These are phyloP conservation scores for Spergularia marina DNA, from an alignment of 148 eudicot genomes.

Conservation along the genomic window DNA sequence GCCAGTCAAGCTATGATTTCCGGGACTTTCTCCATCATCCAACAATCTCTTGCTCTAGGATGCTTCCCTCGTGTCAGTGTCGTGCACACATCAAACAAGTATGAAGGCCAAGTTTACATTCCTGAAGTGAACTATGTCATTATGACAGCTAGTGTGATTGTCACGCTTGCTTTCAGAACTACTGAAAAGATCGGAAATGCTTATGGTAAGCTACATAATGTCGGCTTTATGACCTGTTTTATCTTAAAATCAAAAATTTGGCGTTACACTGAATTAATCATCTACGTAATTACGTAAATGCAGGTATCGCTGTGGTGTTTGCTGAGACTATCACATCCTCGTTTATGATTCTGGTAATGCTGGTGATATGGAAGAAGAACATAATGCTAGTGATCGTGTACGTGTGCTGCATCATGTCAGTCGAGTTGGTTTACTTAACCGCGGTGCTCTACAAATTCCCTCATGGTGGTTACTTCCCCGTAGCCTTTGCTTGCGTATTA, in stretches of 20 bases:
- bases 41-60: constrained; percentile 51
- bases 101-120: constrained; percentile 52
- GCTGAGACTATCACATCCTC: constrained; percentile 62
- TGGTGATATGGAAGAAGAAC: constrained; percentile 64
- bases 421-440: constrained; percentile 51
- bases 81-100: constrained; percentile 49
- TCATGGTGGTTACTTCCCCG: constrained; percentile 65
- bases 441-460: constrained; percentile 69
- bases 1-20: constrained; percentile 65
- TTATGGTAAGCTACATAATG: constrained; percentile 26
- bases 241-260: too few species aligned
- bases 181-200: constrained; percentile 51
- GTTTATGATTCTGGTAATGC: constrained; percentile 52
- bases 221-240: neutral
- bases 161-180: constrained; percentile 43
- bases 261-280: too few species aligned
- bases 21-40: constrained; percentile 51
- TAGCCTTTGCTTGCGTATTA: constrained; percentile 45
- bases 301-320: constrained; percentile 71
- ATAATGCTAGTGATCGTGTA: constrained; percentile 35
- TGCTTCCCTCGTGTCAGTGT: constrained; percentile 55
- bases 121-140: constrained; percentile 52
- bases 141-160: constrained; percentile 43
- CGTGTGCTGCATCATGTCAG: constrained; percentile 36
- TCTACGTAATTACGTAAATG: neutral